Percentiles rank a stretch among this genome's conserved stretches.
Evolutionary conservation across 192 early-diverging fungal genomes (phyloP).

Genomic region (Coemansia javaensis): DNA sequence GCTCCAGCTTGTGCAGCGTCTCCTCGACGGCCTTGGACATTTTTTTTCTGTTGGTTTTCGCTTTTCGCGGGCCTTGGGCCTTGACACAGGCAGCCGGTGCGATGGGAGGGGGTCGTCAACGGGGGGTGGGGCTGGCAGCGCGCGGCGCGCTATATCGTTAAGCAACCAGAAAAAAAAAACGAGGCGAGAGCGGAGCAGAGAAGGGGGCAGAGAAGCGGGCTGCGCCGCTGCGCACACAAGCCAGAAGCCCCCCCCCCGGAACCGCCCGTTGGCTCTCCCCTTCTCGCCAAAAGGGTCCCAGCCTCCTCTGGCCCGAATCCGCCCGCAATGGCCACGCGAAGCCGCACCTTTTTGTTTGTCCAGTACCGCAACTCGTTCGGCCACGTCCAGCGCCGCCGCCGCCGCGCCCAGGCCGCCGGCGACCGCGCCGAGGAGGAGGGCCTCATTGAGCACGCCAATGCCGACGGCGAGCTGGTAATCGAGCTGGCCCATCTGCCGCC

Average conservation of each 20-base stretch:
- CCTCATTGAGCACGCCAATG: slow-evolving; percentile 57
- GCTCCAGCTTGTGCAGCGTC: slow-evolving; percentile 43
- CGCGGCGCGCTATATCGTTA: no score
- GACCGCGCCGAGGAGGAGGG: slow-evolving; percentile 31
- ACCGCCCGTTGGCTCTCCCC: neutral
- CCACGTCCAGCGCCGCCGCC: slow-evolving; percentile 52
- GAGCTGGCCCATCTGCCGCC: slow-evolving; percentile 87
- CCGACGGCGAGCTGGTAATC: slow-evolving; percentile 76
- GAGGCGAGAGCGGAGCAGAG: slow-evolving; percentile 1
- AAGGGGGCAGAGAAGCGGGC: neutral
- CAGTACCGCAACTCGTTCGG: slow-evolving; percentile 91
- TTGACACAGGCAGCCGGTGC: neutral
- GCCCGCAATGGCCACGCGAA: slow-evolving; percentile 72
- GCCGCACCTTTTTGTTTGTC: slow-evolving; percentile 85
- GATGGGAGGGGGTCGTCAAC: slow-evolving; percentile 6
- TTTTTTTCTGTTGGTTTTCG: slow-evolving; percentile 10
- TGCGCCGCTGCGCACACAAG: neutral
- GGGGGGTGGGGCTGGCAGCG: no score
- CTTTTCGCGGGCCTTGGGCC: neutral
- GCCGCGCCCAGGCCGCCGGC: slow-evolving; percentile 13
- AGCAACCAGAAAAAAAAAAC: slow-evolving; percentile 1
- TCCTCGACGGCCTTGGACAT: slow-evolving; percentile 52
- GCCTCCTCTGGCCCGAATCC: neutral
- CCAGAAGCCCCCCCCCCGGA: no score
- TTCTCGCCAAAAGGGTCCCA: neutral